Evolutionary conservation across 2,329 filamentous ascomycete species (phyloP).

Genomic region (Fusarium pilosicola): DNA sequence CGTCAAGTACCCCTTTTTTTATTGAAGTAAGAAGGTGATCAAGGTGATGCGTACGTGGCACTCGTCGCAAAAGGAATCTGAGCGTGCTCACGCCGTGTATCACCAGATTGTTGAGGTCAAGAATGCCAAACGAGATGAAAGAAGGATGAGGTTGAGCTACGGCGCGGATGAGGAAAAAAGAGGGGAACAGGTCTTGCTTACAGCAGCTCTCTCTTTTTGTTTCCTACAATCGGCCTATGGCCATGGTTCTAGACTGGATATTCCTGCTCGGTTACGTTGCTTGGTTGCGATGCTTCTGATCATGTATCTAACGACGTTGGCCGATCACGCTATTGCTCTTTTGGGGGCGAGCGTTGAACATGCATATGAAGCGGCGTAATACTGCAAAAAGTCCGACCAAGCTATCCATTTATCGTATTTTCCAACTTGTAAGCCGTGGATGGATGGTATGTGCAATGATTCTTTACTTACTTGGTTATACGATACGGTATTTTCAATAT

Average conservation of each 20-base stretch:
- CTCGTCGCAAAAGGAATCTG: constrained; percentile 4
- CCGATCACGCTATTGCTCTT: constrained; percentile 30
- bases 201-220: neutral
- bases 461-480: neutral
- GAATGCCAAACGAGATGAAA: neutral
- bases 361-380: constrained; percentile 24
- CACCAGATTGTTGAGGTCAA: constrained; percentile 1
- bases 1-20: neutral
- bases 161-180: constrained; percentile 14
- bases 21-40: neutral
- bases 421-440: neutral
- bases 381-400: constrained; percentile 7
- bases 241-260: neutral
- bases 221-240: constrained; percentile 5
- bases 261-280: constrained; percentile 19
- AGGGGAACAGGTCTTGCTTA: constrained; percentile 23
- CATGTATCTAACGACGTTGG: constrained; percentile 5
- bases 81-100: constrained; percentile 2
- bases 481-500: neutral
- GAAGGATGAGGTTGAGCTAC: constrained; percentile 8
- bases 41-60: constrained; percentile 4
- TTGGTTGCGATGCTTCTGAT: constrained; percentile 7
- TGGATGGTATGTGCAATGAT: neutral
- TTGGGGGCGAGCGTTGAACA: constrained; percentile 1
- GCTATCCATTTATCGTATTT: neutral